Evolutionary conservation across 768 basidiomycete species (phyloP).

Genomic region (Mycena polygramma): DNA sequence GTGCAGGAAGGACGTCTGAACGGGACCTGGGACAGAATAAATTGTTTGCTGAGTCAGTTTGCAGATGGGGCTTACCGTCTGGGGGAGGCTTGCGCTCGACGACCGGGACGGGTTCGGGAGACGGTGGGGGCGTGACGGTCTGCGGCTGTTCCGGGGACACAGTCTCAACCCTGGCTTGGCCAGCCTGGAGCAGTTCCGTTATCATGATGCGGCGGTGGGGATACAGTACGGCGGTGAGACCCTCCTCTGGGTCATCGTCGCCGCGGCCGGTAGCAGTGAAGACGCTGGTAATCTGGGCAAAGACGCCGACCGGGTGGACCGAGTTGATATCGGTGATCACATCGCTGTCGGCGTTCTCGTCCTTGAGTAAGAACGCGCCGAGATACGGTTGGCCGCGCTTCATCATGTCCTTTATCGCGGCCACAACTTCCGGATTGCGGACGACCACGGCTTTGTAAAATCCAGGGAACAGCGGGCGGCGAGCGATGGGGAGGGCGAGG

Average conservation of each 20-base stretch:
- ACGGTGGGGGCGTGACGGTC: slow-evolving; percentile 63
- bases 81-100: slow-evolving; percentile 34
- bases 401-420: slow-evolving; percentile 96
- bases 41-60: background rate
- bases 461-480: slow-evolving; percentile 95
- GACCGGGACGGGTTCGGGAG: slow-evolving; percentile 44
- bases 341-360: slow-evolving; percentile 92
- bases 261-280: slow-evolving; percentile 70
- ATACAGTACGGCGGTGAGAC: slow-evolving; percentile 94
- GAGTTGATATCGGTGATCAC: slow-evolving; percentile 89
- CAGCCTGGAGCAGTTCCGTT: slow-evolving; percentile 85
- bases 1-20: slow-evolving; percentile 89
- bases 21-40: slow-evolving; percentile 57
- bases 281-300: slow-evolving; percentile 96
- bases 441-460: slow-evolving; percentile 99
- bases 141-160: slow-evolving; percentile 61
- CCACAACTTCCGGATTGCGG: slow-evolving; percentile 89
- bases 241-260: slow-evolving; percentile 80
- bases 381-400: slow-evolving; percentile 97
- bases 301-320: slow-evolving; percentile 94
- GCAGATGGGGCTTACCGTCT: slow-evolving; percentile 32
- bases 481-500: slow-evolving; percentile 94
- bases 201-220: slow-evolving; percentile 93
- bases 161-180: slow-evolving; percentile 52
- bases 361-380: slow-evolving; percentile 96